Conservation (phyloP, 2,329 filamentous ascomycete species). For the Aspergillus tamarii region DNA sequence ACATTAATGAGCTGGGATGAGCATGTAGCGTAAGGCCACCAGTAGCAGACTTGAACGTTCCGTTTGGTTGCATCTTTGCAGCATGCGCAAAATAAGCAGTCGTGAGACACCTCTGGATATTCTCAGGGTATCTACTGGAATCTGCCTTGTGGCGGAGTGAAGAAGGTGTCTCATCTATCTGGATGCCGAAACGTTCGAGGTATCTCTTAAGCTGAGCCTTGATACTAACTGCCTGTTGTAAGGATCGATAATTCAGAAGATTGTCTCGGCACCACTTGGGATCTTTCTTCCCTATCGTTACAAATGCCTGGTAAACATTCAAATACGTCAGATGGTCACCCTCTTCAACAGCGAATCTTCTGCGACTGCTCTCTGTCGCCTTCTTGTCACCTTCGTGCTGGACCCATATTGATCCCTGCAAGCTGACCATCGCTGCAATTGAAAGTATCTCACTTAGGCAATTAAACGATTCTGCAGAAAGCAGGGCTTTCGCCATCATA, state of each 20-base stretch:
- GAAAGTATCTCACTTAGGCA: slow-evolving; percentile 86
- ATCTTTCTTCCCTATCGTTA: slow-evolving; percentile 80
- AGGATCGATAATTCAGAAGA: slow-evolving; percentile 80
- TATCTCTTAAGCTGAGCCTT: slow-evolving; percentile 84
- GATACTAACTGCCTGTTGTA: slow-evolving; percentile 82
- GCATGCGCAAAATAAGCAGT: slow-evolving; percentile 92
- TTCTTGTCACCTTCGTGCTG: slow-evolving; percentile 77
- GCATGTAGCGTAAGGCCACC: slow-evolving; percentile 78
- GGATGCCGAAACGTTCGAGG: slow-evolving; percentile 80
- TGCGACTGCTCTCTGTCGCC: slow-evolving; percentile 70
- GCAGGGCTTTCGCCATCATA: slow-evolving; percentile 89
- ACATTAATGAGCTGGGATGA: slow-evolving; percentile 91
- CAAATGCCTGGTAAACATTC: slow-evolving; percentile 90
- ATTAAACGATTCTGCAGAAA: slow-evolving; percentile 72
- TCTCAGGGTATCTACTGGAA: slow-evolving; percentile 62
- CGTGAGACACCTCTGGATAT: slow-evolving; percentile 82
- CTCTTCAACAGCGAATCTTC: slow-evolving; percentile 88
- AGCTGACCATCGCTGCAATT: slow-evolving; percentile 90
- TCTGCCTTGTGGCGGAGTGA: slow-evolving; percentile 32
- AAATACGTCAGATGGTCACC: slow-evolving; percentile 91
- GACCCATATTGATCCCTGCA: slow-evolving; percentile 83
- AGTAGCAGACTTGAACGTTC: slow-evolving; percentile 83
- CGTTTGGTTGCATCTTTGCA: slow-evolving; percentile 90
- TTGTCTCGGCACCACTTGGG: slow-evolving; percentile 85
- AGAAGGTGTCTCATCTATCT: slow-evolving; percentile 62